Base-by-base conservation (phyloP, 1,139 yeast genomes). In the Scheffersomyces titani region DNA sequence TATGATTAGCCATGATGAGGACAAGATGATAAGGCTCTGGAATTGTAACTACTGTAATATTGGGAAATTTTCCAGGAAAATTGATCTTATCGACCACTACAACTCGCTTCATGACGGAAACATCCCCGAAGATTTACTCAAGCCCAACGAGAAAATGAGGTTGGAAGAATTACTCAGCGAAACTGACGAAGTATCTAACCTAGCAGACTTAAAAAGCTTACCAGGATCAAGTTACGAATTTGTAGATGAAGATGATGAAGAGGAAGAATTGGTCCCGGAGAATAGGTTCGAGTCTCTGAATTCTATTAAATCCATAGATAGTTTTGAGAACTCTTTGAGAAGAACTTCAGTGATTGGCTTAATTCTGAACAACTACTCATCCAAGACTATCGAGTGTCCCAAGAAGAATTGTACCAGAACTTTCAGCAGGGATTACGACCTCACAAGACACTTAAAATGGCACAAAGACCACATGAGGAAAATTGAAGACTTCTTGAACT, bases 1-100 rank as follows among this genome's bases (percentile, higher is more conserved):
- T 68, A 86, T 89, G 90, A 71, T 79, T 51, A 67, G 70, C 16
- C 85, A 89, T 55, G 89, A 86, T 64, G 80, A 76, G 19, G 72
- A 73, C 13, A 81, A 77, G 13, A 80, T 77, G 21, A 72, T 81
- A 18, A 86, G 82, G 60, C 70, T 85, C 45, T 88, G 93, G 92
- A 81, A 82, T 57, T 90, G 96, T 71, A 69, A 72, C 0, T 74
- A 77, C 54, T 85, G 89, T 71, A 70, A 67, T 18, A 63, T 70
- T 49, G 77, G 77, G 9, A 70, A 67, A 54, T 78, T 76, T 57
- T 66, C 72, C 16, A 76, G 72, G 57, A 78, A 78, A 55, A 51
- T 61, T 3, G 80, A 75, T 47, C 70, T 80, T 47, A 65, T 78
- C 1, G 63, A 65, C 2, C 84, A 80, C 56, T 87, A 88, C 66